These are phyloP conservation scores for Tricholoma furcatifolium DNA, from an alignment of 768 basidiomycete genomes.

Conservation along the genomic window DNA sequence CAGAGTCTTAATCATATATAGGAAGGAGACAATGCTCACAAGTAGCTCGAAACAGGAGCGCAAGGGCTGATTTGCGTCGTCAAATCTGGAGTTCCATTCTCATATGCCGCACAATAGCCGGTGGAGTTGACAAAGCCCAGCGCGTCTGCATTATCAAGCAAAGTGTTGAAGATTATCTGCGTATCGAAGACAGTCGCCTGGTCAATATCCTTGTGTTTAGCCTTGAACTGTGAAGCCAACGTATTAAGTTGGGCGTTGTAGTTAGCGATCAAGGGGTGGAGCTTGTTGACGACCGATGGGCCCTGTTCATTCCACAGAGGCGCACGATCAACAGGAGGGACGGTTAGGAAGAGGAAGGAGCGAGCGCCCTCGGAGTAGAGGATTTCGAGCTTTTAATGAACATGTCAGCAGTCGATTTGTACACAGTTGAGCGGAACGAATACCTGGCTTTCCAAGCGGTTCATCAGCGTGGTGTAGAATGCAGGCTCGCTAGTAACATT, in stretches of 20 bases:
- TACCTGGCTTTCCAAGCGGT: slow-evolving; percentile 32
- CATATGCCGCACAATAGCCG: slow-evolving; percentile 57
- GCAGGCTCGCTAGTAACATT: slow-evolving; percentile 33
- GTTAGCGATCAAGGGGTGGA: slow-evolving; percentile 37
- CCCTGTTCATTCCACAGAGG: slow-evolving; percentile 45
- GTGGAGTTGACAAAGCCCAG: slow-evolving; percentile 60
- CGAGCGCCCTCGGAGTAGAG: slow-evolving; percentile 50
- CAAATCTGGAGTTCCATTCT: slow-evolving; percentile 50
- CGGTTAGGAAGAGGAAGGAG: slow-evolving; percentile 61
- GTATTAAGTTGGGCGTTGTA: slow-evolving; percentile 49
- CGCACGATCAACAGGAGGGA: slow-evolving; percentile 57
- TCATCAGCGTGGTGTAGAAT: slow-evolving; percentile 35
- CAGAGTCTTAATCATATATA: neutral
- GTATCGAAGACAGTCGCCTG: slow-evolving; percentile 53
- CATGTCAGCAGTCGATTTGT: neutral
- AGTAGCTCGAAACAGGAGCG: slow-evolving; percentile 64
- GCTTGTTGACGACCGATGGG: slow-evolving; percentile 31
- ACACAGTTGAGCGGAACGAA: neutral
- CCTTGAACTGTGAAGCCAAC: slow-evolving; percentile 38
- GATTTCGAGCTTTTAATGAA: slow-evolving; percentile 41
- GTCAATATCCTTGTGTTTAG: slow-evolving; percentile 39
- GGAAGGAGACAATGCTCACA: slow-evolving; percentile 38
- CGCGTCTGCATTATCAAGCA: slow-evolving; percentile 49
- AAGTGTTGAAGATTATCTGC: slow-evolving; percentile 54
- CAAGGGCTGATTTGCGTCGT: slow-evolving; percentile 58